Percentiles rank a stretch among this genome's conserved stretches.
These are phyloP conservation scores for Boletus tomentosulus DNA, from an alignment of 768 basidiomycete genomes.

Conservation along the genomic window DNA sequence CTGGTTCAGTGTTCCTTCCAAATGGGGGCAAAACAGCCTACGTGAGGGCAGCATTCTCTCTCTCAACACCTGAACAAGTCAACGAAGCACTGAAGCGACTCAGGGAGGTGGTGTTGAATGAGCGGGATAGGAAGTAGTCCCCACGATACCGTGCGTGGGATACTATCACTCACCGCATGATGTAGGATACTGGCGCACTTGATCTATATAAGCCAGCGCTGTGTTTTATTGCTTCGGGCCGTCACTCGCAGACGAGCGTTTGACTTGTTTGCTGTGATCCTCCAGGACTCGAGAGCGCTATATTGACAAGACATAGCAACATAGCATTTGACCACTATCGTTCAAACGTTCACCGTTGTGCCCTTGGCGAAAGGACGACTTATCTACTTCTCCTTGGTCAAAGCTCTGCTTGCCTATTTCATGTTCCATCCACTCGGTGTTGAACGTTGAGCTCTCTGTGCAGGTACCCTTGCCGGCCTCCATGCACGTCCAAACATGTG, in stretches of 20 bases:
- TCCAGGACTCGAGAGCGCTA: neutral
- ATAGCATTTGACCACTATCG: neutral
- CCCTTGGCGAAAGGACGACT: neutral
- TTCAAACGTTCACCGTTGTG: neutral
- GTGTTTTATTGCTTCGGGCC: neutral
- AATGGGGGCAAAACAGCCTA: slow-evolving; percentile 64
- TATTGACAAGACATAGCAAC: neutral
- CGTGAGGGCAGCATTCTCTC: slow-evolving; percentile 80
- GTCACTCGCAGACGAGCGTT: no score
- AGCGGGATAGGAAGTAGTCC: slow-evolving; percentile 12
- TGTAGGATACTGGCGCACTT: slow-evolving; percentile 5
- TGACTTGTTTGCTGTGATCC: neutral
- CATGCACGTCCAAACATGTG: neutral
- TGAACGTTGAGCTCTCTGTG: neutral
- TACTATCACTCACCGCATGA: neutral
- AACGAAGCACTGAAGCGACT: slow-evolving; percentile 71
- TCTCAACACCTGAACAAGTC: slow-evolving; percentile 60
- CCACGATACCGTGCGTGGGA: neutral
- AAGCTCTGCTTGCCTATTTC: neutral
- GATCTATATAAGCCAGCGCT: neutral
- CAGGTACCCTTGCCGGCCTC: neutral
- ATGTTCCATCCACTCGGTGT: neutral
- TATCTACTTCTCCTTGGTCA: neutral
- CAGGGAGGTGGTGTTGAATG: slow-evolving; percentile 34
- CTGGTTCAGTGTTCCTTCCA: slow-evolving; percentile 80